Base-by-base conservation (phyloP, 2,329 filamentous ascomycete species). In the Fusarium staphyleae region DNA sequence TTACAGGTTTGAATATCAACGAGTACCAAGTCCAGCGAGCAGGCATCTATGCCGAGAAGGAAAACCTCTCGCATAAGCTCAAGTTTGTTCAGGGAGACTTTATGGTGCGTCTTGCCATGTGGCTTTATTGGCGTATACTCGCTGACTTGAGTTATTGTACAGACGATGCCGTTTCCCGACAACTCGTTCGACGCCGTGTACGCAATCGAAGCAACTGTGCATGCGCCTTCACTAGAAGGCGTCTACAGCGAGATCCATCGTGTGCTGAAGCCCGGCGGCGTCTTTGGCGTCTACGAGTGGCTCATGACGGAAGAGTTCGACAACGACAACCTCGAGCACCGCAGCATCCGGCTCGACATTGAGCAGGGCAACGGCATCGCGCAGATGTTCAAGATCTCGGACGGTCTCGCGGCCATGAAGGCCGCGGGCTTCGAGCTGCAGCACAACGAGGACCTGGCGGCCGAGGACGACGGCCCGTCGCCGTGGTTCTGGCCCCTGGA, bases 241-340 rank as follows among this genome's bases (percentile, higher is more conserved):
- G 91, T 96, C 60, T 97, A 97, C 79, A 86, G 85, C 74, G 88
- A 96, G 74, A 96, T 97, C 69, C 90, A 87, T 83, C 88, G 90
- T 29, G 91, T 96, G 24, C 80, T 97, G 55, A 97, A 96, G 83
- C 93, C 93, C n/a, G 93, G 93, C 54, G 92, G 92, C 72, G 81
- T 89, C 47, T 97, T 97, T 68, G 93, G 92, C 69, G 92, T 96
- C 44, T 96, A 96, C 77, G 93, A 97, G 75, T 96, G 93, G 93
- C 81, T 96, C 68, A 96, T 97, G 93, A 96, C 91, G 11, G 91
- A 96, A 59, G 79, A 87, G n/a, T 97, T 96, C 77, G 88, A 96
- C 79, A 92, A 95, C 72, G 79, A 87, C 57, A 90, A 96, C 80
- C 75, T 88, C 1, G 82, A 87, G 67, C 93, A 96, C 79, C 88